Evolutionary conservation across 805 yeast genomes (phyloP), one percentile per base, ranked within the genome.

Genomic region (Candida quercuum): DNA sequence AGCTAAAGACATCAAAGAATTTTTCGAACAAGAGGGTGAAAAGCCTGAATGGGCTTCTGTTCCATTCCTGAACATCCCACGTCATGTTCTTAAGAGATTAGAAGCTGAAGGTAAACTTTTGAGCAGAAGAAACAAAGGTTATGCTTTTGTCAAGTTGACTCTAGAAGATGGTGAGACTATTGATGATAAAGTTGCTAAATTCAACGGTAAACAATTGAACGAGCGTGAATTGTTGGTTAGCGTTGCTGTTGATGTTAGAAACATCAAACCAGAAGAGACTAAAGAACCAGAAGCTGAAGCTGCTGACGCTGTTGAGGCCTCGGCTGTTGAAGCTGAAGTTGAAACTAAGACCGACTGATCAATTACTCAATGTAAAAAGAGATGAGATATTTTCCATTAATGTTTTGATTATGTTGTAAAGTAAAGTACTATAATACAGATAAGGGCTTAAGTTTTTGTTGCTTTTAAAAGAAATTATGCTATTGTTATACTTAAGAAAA

Each of bases 141-240:
- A 74, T 57, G 85, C 82, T 4, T 79, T 79, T 58, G 75, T 76
- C 38, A 74, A 68, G 50, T 73, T 79, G 46, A 28, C 39, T 8
- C 27, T 53, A 30, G 45, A 41, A 27, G 53, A 47, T 12, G 56
- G 51, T 29, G 67, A 74, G 35, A 63, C 68, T 33, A 76, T 78
- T 47, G 83, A 74, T 35, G 69, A 70, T 32, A 95, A 86, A 52
- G 75, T 86, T 42, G 76, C 69, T 26, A 74, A 76, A 52, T 78
- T 79, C 59, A 72, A 82, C 46, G 94, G 87, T 37, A 70, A 69
- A 52, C 72, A 69, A 36, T 63, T 82, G 48, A 75, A 76, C 43
- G 95, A 83, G 35, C 74, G 85, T 58, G 69, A 67, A 35, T 63
- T 88, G 41, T 63, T 72, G 32, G 86, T 83, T 41, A 81, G 80